Evolutionary conservation across 129 eudicot species (phyloP).

Genomic region (Helianthus tuberosus): DNA sequence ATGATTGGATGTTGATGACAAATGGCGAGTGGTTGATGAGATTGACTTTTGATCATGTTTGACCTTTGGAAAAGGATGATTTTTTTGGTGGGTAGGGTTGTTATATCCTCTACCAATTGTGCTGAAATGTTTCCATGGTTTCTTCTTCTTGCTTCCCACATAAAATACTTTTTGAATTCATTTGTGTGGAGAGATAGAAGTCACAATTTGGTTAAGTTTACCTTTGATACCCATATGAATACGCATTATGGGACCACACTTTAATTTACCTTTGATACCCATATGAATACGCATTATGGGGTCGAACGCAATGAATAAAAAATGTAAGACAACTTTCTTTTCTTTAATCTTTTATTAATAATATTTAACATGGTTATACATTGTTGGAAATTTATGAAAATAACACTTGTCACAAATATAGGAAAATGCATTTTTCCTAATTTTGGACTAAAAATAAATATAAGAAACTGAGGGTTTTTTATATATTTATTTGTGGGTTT

Average conservation of each 20-base stretch:
- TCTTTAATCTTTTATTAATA: too few relatives aligned
- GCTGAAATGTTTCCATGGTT: constrained; percentile 41
- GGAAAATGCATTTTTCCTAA: too few relatives aligned
- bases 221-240: too few relatives aligned
- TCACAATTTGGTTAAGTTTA: constrained; percentile 28
- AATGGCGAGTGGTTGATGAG: constrained; percentile 39
- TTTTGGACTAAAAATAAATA: too few relatives aligned
- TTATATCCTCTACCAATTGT: constrained; percentile 62
- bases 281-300: neutral
- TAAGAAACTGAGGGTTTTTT: too few relatives aligned
- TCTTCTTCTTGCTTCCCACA: constrained; percentile 16
- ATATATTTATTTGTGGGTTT: too few relatives aligned
- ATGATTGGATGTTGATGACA: constrained; percentile 28
- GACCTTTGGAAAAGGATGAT: constrained; percentile 26
- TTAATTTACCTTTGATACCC: constrained; percentile 22
- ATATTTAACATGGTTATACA: too few relatives aligned
- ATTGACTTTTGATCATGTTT: constrained; percentile 44
- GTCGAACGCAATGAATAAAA: neutral
- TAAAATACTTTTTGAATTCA: constrained; percentile 25
- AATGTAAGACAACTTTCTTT: neutral
- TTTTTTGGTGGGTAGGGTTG: constrained; percentile 54
- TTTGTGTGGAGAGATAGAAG: constrained; percentile 18
- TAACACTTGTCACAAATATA: too few relatives aligned
- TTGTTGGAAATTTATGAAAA: too few relatives aligned
- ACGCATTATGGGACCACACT: too few relatives aligned